phyloP scores from a whole-genome alignment of 2,329 filamentous ascomycete genomes.

The Epichloe amarillans region DNA sequence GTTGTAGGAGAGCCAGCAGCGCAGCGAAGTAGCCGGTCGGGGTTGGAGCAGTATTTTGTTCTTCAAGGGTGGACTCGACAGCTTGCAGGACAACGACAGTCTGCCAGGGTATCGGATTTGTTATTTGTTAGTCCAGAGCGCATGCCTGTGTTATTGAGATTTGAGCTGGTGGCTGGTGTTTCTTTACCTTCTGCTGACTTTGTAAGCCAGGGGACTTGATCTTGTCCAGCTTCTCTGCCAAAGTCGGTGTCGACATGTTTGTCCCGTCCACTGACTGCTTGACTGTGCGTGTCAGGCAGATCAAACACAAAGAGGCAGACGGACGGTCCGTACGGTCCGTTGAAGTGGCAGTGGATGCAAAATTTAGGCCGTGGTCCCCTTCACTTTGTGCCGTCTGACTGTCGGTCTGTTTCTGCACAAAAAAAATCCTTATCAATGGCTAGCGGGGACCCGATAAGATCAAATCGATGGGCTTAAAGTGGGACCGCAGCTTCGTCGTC shows the following conservation, averaged over 20 bases:
- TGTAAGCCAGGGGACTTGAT: slow-evolving; percentile 94
- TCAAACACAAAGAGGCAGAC: not conserved
- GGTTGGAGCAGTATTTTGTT: slow-evolving; percentile 71
- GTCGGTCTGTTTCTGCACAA: not conserved
- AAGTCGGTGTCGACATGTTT: slow-evolving; percentile 29
- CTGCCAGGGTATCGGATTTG: slow-evolving; percentile 26
- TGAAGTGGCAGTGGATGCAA: slow-evolving; percentile 2
- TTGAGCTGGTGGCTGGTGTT: not conserved
- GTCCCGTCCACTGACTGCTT: slow-evolving; percentile 9
- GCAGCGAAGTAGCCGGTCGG: slow-evolving; percentile 92
- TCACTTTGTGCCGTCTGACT: not conserved
- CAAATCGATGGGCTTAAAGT: not conserved
- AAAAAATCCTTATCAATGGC: slow-evolving; percentile 14
- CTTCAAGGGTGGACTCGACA: slow-evolving; percentile 82
- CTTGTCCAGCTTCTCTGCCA: slow-evolving; percentile 91
- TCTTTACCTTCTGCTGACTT: slow-evolving; percentile 81
- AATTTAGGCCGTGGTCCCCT: not conserved
- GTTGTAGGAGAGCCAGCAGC: slow-evolving; percentile 74
- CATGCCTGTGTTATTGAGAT: not conserved
- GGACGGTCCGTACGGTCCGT: not conserved
- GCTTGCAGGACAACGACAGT: slow-evolving; percentile 78
- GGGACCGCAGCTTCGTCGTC: no score
- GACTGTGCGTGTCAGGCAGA: not conserved
- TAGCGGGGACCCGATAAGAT: slow-evolving; percentile 10
- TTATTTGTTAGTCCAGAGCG: not conserved